Evolutionary conservation across 2,329 filamentous ascomycete species (phyloP).

Genomic region (Scytalidium sp.): DNA sequence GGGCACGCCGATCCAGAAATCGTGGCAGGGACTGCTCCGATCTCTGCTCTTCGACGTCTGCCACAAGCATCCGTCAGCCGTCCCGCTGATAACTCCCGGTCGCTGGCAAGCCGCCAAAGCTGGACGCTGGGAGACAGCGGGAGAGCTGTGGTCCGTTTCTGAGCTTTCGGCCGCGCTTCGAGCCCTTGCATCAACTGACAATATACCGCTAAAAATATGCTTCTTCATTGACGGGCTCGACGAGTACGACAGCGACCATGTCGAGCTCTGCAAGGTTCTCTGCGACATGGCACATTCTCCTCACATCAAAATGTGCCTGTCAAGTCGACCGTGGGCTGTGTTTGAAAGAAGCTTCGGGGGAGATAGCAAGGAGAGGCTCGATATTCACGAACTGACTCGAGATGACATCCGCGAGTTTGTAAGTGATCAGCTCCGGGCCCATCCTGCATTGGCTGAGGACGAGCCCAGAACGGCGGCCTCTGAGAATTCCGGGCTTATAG

Average conservation of each 20-base stretch:
- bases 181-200: neutral
- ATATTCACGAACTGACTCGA: neutral
- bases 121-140: neutral
- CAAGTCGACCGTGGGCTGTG: slow-evolving; percentile 11
- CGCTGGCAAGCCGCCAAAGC: neutral
- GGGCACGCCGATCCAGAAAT: slow-evolving; percentile 23
- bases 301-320: slow-evolving; percentile 14
- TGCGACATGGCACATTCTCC: neutral
- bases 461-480: neutral
- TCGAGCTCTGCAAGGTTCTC: slow-evolving; percentile 3
- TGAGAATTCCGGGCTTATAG: neutral
- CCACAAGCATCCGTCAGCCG: neutral
- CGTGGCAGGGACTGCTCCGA: slow-evolving; percentile 8
- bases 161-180: slow-evolving; percentile 4
- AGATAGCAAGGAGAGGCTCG: neutral
- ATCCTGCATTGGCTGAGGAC: neutral
- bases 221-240: slow-evolving; percentile 19
- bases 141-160: neutral
- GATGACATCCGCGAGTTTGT: neutral
- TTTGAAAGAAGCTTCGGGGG: slow-evolving; percentile 6
- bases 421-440: neutral
- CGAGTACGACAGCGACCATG: slow-evolving; percentile 11
- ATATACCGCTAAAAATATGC: slow-evolving; percentile 5
- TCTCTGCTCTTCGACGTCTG: slow-evolving; percentile 4
- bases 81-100: neutral